A percentile compares a stretch with the other conserved stretches of the same genome.
Evolutionary conservation across 2,329 filamentous ascomycete species (phyloP).

Genomic region (Tolypocladium ovalisporum): DNA sequence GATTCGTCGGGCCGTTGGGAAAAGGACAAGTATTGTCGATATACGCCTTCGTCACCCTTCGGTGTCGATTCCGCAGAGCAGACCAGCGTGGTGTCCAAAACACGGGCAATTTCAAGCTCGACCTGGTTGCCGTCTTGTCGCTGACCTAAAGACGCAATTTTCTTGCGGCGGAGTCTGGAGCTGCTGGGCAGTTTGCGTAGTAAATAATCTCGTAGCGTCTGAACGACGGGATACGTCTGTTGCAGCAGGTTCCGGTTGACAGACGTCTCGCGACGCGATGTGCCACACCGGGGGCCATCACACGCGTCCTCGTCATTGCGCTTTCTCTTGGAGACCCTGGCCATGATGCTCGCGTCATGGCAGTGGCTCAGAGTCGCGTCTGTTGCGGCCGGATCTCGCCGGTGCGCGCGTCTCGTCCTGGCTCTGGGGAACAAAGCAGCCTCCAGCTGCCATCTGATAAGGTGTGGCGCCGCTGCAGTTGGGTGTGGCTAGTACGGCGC

Average conservation of each 20-base stretch:
- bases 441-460: neutral
- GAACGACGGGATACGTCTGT: constrained; percentile 54
- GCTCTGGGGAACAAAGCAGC: no score
- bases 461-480: neutral
- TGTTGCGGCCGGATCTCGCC: neutral
- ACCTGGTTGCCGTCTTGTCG: constrained; percentile 12
- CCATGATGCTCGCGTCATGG: constrained; percentile 11
- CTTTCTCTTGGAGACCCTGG: constrained; percentile 16
- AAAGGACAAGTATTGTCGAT: constrained; percentile 47
- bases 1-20: constrained; percentile 53
- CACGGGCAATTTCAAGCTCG: constrained; percentile 33
- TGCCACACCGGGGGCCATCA: neutral
- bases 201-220: constrained; percentile 61
- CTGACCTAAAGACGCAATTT: constrained; percentile 36
- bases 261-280: constrained; percentile 5
- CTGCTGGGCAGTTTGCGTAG: constrained; percentile 53
- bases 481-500: neutral
- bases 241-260: constrained; percentile 52
- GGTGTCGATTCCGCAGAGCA: constrained; percentile 31
- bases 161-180: constrained; percentile 52
- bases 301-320: constrained; percentile 11
- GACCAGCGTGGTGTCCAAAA: constrained; percentile 63
- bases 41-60: constrained; percentile 25
- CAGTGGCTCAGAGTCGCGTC: neutral
- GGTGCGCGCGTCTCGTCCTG: neutral